Evolutionary conservation across 371 early-diverging fungal genomes (phyloP).

Genomic region (Actinomucor elegans): DNA sequence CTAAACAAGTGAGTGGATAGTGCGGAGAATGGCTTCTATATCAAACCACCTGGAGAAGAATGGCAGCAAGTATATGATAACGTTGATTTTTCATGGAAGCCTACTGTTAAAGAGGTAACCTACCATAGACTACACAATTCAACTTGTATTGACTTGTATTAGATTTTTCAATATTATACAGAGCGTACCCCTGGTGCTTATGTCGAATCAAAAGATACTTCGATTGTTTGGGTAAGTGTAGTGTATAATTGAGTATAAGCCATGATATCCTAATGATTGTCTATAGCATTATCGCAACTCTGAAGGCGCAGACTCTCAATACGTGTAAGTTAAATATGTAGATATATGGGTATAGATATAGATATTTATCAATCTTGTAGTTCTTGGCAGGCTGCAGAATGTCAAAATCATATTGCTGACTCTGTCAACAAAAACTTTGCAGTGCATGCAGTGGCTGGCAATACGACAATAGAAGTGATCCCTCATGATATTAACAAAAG

Average conservation of each 20-base stretch:
- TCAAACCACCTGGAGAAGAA: slow-evolving; percentile 65
- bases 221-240: slow-evolving; percentile 71
- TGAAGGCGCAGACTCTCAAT: slow-evolving; percentile 65
- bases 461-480: slow-evolving; percentile 89
- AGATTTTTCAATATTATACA: slow-evolving; percentile 85
- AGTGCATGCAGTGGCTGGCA: slow-evolving; percentile 87
- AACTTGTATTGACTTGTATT: neutral
- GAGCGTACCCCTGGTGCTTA: slow-evolving; percentile 87
- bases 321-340: slow-evolving; percentile 44
- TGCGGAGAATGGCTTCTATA: slow-evolving; percentile 87
- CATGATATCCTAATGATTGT: neutral
- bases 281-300: slow-evolving; percentile 68
- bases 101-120: slow-evolving; percentile 61
- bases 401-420: slow-evolving; percentile 87
- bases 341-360: too few relatives aligned
- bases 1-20: slow-evolving; percentile 25
- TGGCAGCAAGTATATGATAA: slow-evolving; percentile 84
- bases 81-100: slow-evolving; percentile 83
- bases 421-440: slow-evolving; percentile 82
- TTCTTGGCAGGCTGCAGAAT: slow-evolving; percentile 88
- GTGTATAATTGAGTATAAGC: neutral
- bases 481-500: slow-evolving; percentile 75
- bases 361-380: slow-evolving; percentile 26
- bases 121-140: slow-evolving; percentile 13
- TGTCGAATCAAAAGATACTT: slow-evolving; percentile 76